Base-by-base conservation (phyloP, 2,329 filamentous ascomycete species). In the Xylaria sp. region DNA sequence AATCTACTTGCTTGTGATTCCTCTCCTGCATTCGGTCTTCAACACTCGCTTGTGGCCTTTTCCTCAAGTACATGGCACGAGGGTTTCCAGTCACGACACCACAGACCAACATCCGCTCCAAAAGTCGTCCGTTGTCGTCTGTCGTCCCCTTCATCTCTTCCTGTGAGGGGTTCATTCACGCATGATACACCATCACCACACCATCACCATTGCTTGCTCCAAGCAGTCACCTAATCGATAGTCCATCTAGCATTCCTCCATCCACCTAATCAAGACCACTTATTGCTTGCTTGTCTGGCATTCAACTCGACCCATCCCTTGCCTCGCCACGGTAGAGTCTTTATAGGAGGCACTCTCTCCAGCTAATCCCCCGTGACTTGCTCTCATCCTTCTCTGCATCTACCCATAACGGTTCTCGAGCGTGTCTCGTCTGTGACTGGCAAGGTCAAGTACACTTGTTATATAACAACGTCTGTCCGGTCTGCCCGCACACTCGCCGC, bases 1-100 rank as follows among this genome's bases (percentile, higher is more conserved):
- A 78, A 74, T 74, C 76, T 76, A 76, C 32, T 35, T 35, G 47
- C 75, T 71, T 67, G 63, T 57, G 58, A 69, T 69, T 65, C 64
- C 61, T 60, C 63, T 65, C 42, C 48, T 44, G 50, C 58, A 23
- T 58, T 63, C 66, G 32, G 60, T 61, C 70, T 35, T 71, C 58
- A 44, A 48, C 55, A 32, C 47, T 66, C 65, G 25, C 62, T 61
- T 53, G 55, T 63, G 35, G 54, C 50, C 57, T 47, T 55, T 54
- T 21, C 44, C 37, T 55, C 44, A 37, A 44, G 37, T 60, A 23
- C n/a, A 67, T 51, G 42, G 59, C 67, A 65, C 35, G 44, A 53
- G 29, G 44, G 25, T 50, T 35, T 51, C 21, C 21, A 62, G 58
- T 57, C 61, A 63, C 59, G 29, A 66, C 63, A 69, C 29, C 51